Evolutionary conservation across 495 filamentous ascomycete species (phyloP).

Genomic region (Aspergillus cristatus): DNA sequence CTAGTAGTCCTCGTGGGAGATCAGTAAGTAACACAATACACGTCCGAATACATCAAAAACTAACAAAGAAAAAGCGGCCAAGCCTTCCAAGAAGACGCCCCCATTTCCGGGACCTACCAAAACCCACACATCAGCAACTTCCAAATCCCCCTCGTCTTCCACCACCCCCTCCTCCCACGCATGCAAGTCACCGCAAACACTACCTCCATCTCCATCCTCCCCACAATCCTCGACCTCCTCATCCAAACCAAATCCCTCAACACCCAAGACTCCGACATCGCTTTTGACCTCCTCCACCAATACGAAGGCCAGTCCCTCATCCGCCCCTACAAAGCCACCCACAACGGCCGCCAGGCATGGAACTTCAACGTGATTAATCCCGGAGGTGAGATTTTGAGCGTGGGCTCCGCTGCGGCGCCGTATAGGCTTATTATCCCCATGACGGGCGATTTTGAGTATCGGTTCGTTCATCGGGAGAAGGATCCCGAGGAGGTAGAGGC

Average conservation of each 20-base stretch:
- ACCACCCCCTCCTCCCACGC: constrained; percentile 20
- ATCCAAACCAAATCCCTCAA: constrained; percentile 27
- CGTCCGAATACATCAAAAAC: background rate
- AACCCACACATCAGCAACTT: constrained; percentile 28
- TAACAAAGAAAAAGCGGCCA: constrained; percentile 9
- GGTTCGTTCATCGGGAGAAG: constrained; percentile 23
- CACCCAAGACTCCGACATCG: constrained; percentile 17
- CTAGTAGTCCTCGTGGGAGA: constrained; percentile 38
- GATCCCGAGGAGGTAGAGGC: constrained; percentile 24
- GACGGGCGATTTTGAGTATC: constrained; percentile 26
- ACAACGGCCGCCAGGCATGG: constrained; percentile 29
- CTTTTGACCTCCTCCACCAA: constrained; percentile 28
- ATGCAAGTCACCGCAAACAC: constrained; percentile 18
- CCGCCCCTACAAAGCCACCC: constrained; percentile 24
- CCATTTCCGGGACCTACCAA: constrained; percentile 18
- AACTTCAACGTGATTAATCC: constrained; percentile 40
- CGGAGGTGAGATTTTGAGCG: constrained; percentile 31
- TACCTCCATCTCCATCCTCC: constrained; percentile 19
- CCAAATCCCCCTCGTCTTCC: constrained; percentile 23
- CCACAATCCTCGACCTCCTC: constrained; percentile 22
- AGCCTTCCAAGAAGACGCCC: constrained; percentile 16
- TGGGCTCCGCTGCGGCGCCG: constrained; percentile 27
- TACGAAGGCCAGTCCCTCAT: constrained; percentile 42
- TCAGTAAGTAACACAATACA: constrained; percentile 19
- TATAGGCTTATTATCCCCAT: constrained; percentile 35